Evolutionary conservation across 2,329 filamentous ascomycete genomes (phyloP).

Genomic region (Fusarium sambucinum): DNA sequence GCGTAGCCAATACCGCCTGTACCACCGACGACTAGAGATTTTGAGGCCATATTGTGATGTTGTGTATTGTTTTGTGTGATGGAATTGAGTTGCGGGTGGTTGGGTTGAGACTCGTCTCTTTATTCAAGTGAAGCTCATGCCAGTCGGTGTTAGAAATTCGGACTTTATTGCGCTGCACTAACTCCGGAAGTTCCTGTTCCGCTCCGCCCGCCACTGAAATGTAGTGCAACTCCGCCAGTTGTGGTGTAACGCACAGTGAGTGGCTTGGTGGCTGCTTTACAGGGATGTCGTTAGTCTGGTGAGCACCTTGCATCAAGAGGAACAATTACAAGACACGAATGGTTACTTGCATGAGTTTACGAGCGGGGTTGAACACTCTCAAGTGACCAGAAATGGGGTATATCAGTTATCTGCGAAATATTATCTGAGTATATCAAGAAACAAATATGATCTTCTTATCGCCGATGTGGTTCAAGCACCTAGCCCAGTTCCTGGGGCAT

Average conservation of each 20-base stretch:
- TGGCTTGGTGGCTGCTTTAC: background rate
- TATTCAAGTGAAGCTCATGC: background rate
- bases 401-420: background rate
- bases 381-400: background rate
- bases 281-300: background rate
- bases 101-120: background rate
- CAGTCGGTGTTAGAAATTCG: background rate
- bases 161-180: slow-evolving; percentile 2
- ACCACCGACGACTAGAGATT: slow-evolving; percentile 53
- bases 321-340: background rate
- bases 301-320: background rate
- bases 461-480: background rate
- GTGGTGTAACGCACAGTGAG: background rate
- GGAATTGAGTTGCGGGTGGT: background rate
- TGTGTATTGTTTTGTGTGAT: background rate
- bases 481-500: slow-evolving; percentile 22
- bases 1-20: slow-evolving; percentile 54
- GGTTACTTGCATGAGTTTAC: background rate
- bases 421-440: background rate
- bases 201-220: slow-evolving; percentile 5
- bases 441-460: background rate
- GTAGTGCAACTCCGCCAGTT: slow-evolving; percentile 6
- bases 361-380: background rate
- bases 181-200: slow-evolving; percentile 10
- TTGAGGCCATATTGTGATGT: slow-evolving; percentile 31